Percentiles rank a stretch among this genome's conserved stretches.
phyloP scores from a whole-genome alignment of 139 green algal genomes.

The Chlamydomonas eustigma region DNA sequence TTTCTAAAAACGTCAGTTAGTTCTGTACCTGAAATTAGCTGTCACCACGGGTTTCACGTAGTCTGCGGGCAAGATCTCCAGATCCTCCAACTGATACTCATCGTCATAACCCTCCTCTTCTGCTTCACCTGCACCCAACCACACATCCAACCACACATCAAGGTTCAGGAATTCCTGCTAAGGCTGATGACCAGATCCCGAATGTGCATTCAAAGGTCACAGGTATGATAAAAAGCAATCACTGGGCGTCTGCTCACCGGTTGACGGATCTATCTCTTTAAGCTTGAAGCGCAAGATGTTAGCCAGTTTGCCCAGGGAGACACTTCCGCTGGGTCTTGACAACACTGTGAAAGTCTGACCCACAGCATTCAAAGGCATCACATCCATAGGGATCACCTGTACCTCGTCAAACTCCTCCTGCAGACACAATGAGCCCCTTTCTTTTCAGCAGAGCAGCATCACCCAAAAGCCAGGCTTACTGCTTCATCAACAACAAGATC shows the following conservation, averaged over 20 bases:
- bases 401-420: conserved; percentile 81
- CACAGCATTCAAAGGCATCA: conserved; percentile 72
- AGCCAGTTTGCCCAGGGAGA: conserved; percentile 62
- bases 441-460: too few relatives aligned
- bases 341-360: conserved; percentile 83
- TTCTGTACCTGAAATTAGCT: conserved; percentile 86
- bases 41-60: conserved; percentile 76
- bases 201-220: too few relatives aligned
- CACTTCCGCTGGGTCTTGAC: conserved; percentile 38
- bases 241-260: conserved; percentile 54
- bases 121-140: conserved; percentile 53
- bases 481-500: background rate
- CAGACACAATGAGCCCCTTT: background rate
- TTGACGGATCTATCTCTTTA: conserved; percentile 95
- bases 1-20: too few relatives aligned
- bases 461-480: background rate
- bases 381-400: conserved; percentile 66
- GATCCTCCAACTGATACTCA: conserved; percentile 96
- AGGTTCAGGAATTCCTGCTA: too few relatives aligned
- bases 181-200: too few relatives aligned
- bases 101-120: conserved; percentile 95
- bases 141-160: too few relatives aligned
- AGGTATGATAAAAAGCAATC: background rate
- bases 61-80: conserved; percentile 71
- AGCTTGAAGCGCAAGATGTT: conserved; percentile 89